Conservation (phyloP, 2,329 filamentous ascomycete species). For the Penicillium sp. region DNA sequence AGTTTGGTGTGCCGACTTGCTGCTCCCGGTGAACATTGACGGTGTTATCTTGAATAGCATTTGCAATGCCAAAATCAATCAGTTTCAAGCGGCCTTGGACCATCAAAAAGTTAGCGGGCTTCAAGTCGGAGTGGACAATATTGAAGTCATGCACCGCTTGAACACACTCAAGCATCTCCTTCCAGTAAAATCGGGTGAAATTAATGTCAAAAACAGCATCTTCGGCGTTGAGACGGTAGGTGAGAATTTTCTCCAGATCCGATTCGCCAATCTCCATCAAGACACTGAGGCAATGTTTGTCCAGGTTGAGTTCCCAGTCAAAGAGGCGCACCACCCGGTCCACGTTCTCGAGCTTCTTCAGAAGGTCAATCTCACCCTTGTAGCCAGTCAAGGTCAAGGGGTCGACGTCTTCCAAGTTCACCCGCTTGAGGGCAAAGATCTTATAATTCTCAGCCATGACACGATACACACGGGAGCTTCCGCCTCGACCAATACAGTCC, state of each 20-base stretch:
- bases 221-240: constrained; percentile 69
- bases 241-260: constrained; percentile 84
- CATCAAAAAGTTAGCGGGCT: constrained; percentile 94
- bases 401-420: constrained; percentile 87
- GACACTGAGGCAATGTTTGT: constrained; percentile 84
- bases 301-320: constrained; percentile 91
- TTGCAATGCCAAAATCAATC: constrained; percentile 98
- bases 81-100: constrained; percentile 89
- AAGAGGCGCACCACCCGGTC: constrained; percentile 88
- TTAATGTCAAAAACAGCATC: constrained; percentile 78
- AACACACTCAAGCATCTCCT: constrained; percentile 97
- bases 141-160: constrained; percentile 84
- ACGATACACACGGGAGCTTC: constrained; percentile 90
- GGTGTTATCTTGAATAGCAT: constrained; percentile 95
- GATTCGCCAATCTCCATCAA: constrained; percentile 98
- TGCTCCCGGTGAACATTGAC: constrained; percentile 96
- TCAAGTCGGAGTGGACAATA: constrained; percentile 95
- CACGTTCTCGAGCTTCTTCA: constrained; percentile 78
- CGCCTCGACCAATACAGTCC: constrained; percentile 87
- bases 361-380: constrained; percentile 91
- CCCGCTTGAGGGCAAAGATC: constrained; percentile 90
- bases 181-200: constrained; percentile 98
- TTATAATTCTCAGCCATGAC: constrained; percentile 97
- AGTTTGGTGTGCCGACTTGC: constrained; percentile 94
- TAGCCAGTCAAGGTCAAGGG: constrained; percentile 80